Conservation (phyloP, 768 basidiomycete species). For the Filobasidium wieringae region DNA sequence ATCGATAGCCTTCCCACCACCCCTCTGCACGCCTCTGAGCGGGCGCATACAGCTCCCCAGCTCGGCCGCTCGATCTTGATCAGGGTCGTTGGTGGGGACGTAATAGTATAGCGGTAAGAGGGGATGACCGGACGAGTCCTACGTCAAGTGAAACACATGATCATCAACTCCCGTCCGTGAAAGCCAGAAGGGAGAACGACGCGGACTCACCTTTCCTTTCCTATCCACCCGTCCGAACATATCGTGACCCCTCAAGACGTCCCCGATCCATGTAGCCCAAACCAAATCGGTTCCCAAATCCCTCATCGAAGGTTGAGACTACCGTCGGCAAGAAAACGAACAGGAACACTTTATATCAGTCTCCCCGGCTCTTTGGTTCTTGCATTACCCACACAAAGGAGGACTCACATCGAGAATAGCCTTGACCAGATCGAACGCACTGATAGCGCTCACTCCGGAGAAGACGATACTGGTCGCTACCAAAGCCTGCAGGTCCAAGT, state of each 20-base stretch:
- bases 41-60: conserved; percentile 34
- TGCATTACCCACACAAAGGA: background rate
- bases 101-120: conserved; percentile 39
- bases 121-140: conserved; percentile 39
- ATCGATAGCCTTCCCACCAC: conserved; percentile 35
- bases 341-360: too few relatives aligned
- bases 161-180: background rate
- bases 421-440: conserved; percentile 36
- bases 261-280: conserved; percentile 26
- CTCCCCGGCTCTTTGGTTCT: background rate
- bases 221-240: conserved; percentile 38
- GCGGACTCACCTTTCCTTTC: conserved; percentile 29
- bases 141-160: background rate
- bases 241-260: conserved; percentile 19
- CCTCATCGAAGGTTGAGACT: conserved; percentile 34
- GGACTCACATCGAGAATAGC: conserved; percentile 35
- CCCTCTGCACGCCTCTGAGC: conserved; percentile 28
- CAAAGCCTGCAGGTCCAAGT: conserved; percentile 28
- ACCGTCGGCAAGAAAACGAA: background rate
- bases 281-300: conserved; percentile 22
- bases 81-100: conserved; percentile 34
- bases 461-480: conserved; percentile 35
- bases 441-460: conserved; percentile 31
- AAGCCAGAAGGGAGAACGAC: background rate
- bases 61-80: conserved; percentile 26